Evolutionary conservation across 225 moss, liverwort and hornwort genomes (phyloP).

Genomic region (Bryum argenteum): DNA sequence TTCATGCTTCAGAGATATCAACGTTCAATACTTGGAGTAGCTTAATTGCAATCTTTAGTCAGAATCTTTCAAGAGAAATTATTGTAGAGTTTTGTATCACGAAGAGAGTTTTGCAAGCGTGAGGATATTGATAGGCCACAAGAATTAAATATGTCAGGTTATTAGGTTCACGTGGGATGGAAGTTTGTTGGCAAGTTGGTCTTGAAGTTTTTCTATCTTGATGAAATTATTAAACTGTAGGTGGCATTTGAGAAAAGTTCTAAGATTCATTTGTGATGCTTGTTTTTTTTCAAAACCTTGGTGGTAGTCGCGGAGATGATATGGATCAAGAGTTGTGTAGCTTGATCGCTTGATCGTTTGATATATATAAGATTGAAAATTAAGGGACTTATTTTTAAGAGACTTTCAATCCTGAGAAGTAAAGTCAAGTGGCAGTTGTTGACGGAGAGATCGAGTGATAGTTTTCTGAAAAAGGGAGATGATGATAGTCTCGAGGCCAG

Average conservation of each 20-base stretch:
- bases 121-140: constrained; percentile 19
- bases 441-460: constrained; percentile 57
- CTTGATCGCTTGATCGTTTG: constrained; percentile 40
- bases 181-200: constrained; percentile 33
- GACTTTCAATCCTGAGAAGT: constrained; percentile 56
- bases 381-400: constrained; percentile 30
- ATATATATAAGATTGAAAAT: background rate
- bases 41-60: background rate
- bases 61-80: constrained; percentile 3
- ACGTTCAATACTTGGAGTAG: background rate
- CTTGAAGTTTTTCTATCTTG: constrained; percentile 24
- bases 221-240: constrained; percentile 30
- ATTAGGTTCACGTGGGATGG: constrained; percentile 30
- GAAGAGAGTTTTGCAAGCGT: background rate
- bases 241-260: constrained; percentile 28
- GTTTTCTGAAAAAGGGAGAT: constrained; percentile 70
- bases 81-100: background rate
- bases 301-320: constrained; percentile 61
- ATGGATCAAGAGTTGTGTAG: constrained; percentile 47
- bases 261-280: constrained; percentile 39
- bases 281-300: constrained; percentile 54
- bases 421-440: constrained; percentile 73
- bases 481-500: constrained; percentile 74
- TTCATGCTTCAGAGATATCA: background rate
- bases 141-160: constrained; percentile 31